These are phyloP conservation scores for Austroboletus niveus DNA, from an alignment of 1,284 basidiomycete species.

Conservation along the genomic window DNA sequence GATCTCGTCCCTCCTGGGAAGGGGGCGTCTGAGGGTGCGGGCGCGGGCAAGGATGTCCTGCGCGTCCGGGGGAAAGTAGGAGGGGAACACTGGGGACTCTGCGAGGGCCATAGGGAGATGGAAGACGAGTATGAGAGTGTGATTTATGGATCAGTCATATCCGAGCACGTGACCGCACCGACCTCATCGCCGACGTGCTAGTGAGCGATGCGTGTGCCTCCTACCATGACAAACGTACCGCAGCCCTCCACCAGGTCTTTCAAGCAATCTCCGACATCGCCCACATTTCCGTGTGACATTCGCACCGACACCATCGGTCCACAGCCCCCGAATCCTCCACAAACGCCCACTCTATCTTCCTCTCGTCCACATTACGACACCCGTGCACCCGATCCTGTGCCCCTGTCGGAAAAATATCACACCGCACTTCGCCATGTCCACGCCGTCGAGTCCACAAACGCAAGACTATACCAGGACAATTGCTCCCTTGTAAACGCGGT, in stretches of 20 bases:
- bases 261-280: background rate
- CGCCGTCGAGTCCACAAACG: constrained; percentile 39
- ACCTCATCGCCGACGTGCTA: too few relatives aligned
- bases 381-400: constrained; percentile 39
- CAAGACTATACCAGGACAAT: constrained; percentile 55
- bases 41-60: constrained; percentile 44
- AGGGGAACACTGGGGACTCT: constrained; percentile 25
- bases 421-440: constrained; percentile 33
- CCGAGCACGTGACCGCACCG: constrained; percentile 8
- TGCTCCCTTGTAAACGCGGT: constrained; percentile 33
- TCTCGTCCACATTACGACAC: constrained; percentile 36
- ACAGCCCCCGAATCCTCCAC: constrained; percentile 36
- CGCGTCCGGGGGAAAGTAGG: constrained; percentile 30
- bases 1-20: constrained; percentile 56
- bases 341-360: constrained; percentile 7
- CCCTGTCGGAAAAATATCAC: constrained; percentile 36
- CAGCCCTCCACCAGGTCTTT: background rate
- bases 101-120: constrained; percentile 29
- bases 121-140: background rate
- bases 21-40: constrained; percentile 39
- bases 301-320: constrained; percentile 6
- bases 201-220: too few relatives aligned
- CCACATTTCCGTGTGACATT: background rate
- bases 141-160: background rate
- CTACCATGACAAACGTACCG: too few relatives aligned